A percentile compares a stretch with the other conserved stretches of the same genome.
phyloP scores from a whole-genome alignment of 2,329 filamentous ascomycete species.

The Raffaelea ambrosiae region DNA sequence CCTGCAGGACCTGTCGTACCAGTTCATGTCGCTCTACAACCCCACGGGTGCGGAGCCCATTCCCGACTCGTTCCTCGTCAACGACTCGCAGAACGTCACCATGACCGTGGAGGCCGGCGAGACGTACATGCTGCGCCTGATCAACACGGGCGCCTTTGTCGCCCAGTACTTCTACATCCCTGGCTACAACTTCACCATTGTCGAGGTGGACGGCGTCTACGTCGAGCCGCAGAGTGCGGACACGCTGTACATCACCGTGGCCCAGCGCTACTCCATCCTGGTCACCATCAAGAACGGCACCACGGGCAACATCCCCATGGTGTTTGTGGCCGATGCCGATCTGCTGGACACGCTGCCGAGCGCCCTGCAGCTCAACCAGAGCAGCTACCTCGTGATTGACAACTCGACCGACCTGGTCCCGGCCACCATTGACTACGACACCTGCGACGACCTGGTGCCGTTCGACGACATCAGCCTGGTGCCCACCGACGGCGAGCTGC shows the following conservation, averaged over 20 bases:
- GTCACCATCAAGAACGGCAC: slow-evolving; percentile 56
- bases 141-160: slow-evolving; percentile 67
- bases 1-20: slow-evolving; percentile 35
- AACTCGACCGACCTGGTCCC: slow-evolving; percentile 37
- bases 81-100: slow-evolving; percentile 56
- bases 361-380: slow-evolving; percentile 59
- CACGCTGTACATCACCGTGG: slow-evolving; percentile 58
- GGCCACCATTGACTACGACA: slow-evolving; percentile 7
- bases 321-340: slow-evolving; percentile 32
- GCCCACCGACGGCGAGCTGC: slow-evolving; percentile 55
- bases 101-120: slow-evolving; percentile 55
- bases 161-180: slow-evolving; percentile 60
- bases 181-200: slow-evolving; percentile 57
- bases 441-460: slow-evolving; percentile 47
- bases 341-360: slow-evolving; percentile 62
- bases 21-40: slow-evolving; percentile 45
- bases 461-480: slow-evolving; percentile 68
- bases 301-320: slow-evolving; percentile 56
- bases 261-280: slow-evolving; percentile 57
- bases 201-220: slow-evolving; percentile 68
- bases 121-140: slow-evolving; percentile 64
- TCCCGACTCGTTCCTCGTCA: slow-evolving; percentile 60
- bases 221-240: slow-evolving; percentile 50
- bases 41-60: slow-evolving; percentile 55
- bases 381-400: slow-evolving; percentile 57